Evolutionary conservation across 441 rosid genomes (phyloP).

Genomic region (Euphorbia celastroides): DNA sequence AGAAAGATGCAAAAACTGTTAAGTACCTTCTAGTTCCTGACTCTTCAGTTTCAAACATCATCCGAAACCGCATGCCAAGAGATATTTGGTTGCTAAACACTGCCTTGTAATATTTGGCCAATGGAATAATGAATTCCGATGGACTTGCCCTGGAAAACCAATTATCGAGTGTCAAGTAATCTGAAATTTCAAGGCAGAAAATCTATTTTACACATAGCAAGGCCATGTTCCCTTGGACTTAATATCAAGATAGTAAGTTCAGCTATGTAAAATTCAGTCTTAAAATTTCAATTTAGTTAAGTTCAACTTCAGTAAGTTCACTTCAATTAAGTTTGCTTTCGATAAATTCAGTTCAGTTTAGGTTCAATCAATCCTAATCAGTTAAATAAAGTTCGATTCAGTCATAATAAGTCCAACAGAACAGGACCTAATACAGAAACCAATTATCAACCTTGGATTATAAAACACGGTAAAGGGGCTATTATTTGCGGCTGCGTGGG

Average conservation of each 20-base stretch:
- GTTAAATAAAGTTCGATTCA: too few relatives aligned
- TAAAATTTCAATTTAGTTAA: too few relatives aligned
- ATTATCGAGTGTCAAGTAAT: conserved; percentile 11
- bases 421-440: too few relatives aligned
- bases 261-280: too few relatives aligned
- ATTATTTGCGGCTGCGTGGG: conserved; percentile 93
- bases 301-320: too few relatives aligned
- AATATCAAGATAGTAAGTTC: too few relatives aligned
- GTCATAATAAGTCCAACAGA: too few relatives aligned
- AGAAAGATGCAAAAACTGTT: conserved; percentile 13
- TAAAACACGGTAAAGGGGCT: conserved; percentile 89
- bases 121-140: conserved; percentile 89
- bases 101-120: conserved; percentile 90
- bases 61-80: conserved; percentile 86
- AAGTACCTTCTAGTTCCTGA: conserved; percentile 91
- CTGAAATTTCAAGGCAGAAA: background rate
- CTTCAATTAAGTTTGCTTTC: too few relatives aligned
- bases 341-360: too few relatives aligned
- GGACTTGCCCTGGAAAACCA: conserved; percentile 63
- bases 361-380: too few relatives aligned
- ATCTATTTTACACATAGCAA: background rate
- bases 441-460: conserved; percentile 63
- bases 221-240: too few relatives aligned
- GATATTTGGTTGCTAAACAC: conserved; percentile 69
- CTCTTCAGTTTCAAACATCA: conserved; percentile 98